phyloP scores from a whole-genome alignment of 305 asterid species.

The Solanum chacoense region DNA sequence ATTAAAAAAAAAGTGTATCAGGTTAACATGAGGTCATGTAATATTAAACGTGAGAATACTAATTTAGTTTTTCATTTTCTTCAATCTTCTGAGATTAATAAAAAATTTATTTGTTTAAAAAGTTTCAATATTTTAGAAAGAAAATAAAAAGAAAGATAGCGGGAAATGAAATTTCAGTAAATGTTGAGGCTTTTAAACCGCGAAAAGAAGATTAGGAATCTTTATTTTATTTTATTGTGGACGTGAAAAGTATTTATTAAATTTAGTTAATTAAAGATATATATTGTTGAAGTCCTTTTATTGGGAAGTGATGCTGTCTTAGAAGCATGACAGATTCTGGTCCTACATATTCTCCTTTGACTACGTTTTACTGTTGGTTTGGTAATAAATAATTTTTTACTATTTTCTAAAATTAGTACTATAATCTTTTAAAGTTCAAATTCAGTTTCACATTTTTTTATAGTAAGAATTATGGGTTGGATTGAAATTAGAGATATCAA shows the following conservation, averaged over 20 bases:
- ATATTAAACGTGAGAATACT: background rate
- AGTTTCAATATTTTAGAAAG: background rate
- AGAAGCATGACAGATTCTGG: background rate
- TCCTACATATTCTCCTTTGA: background rate
- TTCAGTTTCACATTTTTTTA: background rate
- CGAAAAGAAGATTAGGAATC: background rate
- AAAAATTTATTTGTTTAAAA: background rate
- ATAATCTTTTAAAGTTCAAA: background rate
- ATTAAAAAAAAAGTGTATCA: background rate
- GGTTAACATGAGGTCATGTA: background rate
- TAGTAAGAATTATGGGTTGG: too few species aligned
- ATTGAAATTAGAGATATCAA: too few species aligned
- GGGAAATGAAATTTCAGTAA: background rate
- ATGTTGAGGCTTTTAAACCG: background rate
- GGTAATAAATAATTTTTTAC: background rate
- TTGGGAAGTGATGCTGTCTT: background rate
- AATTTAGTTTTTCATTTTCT: background rate
- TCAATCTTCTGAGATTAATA: background rate
- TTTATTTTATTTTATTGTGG: background rate
- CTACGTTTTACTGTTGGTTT: background rate
- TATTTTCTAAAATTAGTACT: background rate
- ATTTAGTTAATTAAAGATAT: background rate
- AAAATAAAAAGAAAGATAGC: background rate
- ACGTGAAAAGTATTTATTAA: background rate
- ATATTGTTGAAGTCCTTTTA: background rate